Conservation (phyloP, 2,329 filamentous ascomycete species). For the Rachicladosporium sp. region DNA sequence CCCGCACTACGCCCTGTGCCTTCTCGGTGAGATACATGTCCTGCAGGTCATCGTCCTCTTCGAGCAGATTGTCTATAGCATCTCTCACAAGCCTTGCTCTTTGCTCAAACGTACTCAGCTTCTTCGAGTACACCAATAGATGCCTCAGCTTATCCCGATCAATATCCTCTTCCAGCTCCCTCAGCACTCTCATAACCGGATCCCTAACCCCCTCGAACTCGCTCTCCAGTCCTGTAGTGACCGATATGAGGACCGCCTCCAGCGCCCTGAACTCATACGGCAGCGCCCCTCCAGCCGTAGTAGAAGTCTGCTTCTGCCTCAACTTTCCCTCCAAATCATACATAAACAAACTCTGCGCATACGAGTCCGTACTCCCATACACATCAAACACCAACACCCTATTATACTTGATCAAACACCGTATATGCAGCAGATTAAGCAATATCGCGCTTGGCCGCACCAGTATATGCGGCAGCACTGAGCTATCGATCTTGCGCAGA, state of each 20-base stretch:
- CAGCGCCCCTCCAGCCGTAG: slow-evolving; percentile 42
- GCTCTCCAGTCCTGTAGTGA: slow-evolving; percentile 80
- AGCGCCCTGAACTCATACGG: slow-evolving; percentile 94
- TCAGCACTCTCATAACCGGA: slow-evolving; percentile 76
- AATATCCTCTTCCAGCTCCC: slow-evolving; percentile 91
- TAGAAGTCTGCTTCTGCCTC: slow-evolving; percentile 57
- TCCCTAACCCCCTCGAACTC: slow-evolving; percentile 92
- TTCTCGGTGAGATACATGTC: slow-evolving; percentile 95
- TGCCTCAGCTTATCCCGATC: slow-evolving; percentile 86
- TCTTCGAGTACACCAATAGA: slow-evolving; percentile 87
- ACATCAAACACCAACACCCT: slow-evolving; percentile 92
- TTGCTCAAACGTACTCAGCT: slow-evolving; percentile 92
- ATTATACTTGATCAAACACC: slow-evolving; percentile 89
- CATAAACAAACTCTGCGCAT: slow-evolving; percentile 94
- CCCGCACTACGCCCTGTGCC: slow-evolving; percentile 55
- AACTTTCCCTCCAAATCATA: slow-evolving; percentile 92
- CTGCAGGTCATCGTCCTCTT: slow-evolving; percentile 89
- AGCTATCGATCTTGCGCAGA: slow-evolving; percentile 94
- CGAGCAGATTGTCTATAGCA: slow-evolving; percentile 85
- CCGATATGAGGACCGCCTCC: slow-evolving; percentile 87
- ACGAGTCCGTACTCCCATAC: slow-evolving; percentile 86
- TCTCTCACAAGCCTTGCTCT: slow-evolving; percentile 89
- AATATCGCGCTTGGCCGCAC: slow-evolving; percentile 87
- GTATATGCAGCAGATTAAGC: slow-evolving; percentile 89
- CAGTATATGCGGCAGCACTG: slow-evolving; percentile 86